Evolutionary conservation across 169 alveolate genomes (phyloP).

Genomic region (Besnoitia besnoiti): DNA sequence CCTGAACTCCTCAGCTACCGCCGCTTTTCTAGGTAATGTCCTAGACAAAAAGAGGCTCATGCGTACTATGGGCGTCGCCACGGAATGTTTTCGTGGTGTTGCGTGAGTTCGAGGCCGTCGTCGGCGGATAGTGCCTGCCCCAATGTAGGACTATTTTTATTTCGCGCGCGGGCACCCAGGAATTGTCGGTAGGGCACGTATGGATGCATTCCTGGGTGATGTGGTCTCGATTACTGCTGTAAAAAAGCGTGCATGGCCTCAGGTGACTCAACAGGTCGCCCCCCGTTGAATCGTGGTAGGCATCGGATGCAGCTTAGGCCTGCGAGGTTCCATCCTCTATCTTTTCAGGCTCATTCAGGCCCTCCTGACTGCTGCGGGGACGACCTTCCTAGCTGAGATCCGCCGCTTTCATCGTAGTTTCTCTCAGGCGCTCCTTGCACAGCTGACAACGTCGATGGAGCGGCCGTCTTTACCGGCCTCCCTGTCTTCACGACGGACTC

Average conservation of each 20-base stretch:
- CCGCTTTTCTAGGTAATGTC: neutral
- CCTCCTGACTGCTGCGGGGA: slow-evolving; percentile 5
- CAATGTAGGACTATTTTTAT: too few species aligned
- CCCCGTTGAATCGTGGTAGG: too few species aligned
- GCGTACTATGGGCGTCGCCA: neutral
- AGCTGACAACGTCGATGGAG: neutral
- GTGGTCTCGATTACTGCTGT: too few species aligned
- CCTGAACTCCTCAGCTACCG: neutral
- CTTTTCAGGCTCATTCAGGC: neutral
- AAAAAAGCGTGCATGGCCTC: too few species aligned
- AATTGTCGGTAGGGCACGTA: too few species aligned
- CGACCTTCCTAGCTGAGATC: neutral
- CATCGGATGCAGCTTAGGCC: neutral
- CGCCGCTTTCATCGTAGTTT: slow-evolving; percentile 10
- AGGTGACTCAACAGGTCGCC: too few species aligned
- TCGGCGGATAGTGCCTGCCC: too few species aligned
- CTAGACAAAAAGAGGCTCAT: neutral
- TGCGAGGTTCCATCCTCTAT: neutral
- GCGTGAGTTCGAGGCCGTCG: too few species aligned
- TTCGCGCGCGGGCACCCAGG: too few species aligned
- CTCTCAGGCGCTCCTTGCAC: neutral
- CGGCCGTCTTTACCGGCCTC: neutral
- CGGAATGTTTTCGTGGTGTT: too few species aligned
- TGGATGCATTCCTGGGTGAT: too few species aligned
- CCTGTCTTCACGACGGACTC: neutral